Evolutionary conservation across 352 stramenopile genomes (phyloP), one percentile per base, ranked within the genome.

Genomic region (Pythium coloratum): DNA sequence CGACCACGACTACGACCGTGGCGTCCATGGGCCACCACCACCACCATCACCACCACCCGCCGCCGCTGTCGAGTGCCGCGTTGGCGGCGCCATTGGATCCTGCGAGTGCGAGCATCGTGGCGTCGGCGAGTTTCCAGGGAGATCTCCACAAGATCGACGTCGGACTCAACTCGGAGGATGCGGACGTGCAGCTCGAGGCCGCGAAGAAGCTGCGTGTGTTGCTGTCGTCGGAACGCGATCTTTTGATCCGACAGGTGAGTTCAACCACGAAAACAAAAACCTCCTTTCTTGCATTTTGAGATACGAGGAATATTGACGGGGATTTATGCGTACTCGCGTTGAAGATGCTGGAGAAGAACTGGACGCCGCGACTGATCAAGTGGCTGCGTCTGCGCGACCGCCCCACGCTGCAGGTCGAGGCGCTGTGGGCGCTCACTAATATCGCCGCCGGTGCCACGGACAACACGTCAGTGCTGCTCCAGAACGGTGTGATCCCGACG

Each of bases 371-470:
- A 54, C 64, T 95, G 32, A 93, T 95, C 71, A 92, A 92, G 68
- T 95, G 86, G 86, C 72, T 95, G 63, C 76, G 84, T 42, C 71
- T 94, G 40, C 75, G 85, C 8, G 88, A 95, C 67, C 82, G 82
- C 55, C 86, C 85, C 55, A 92, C 85, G 57, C 69, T 97, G 20
- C 90, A 97, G 77, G 88, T 98, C 26, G 96, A 98, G 76, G 92
- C 95, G 59, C 76, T 99, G 14, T 97, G 97, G 89, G 91, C 94
- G 32, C 79, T 99, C 14, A 98, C 95, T 7, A 98, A 98, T 76
- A 98, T 99, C 72, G 94, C 96, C 6, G 91, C 89, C 0, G 91
- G 91, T 36, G 88, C 88, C 5, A 96, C 89, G 44, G 92, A 98
- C 67, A 95, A 98, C 73, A 96, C 92, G 51, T 91, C 92, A 24